These are phyloP conservation scores for Pythium utonaiense DNA, from an alignment of 352 stramenopile genomes.

Conservation along the genomic window DNA sequence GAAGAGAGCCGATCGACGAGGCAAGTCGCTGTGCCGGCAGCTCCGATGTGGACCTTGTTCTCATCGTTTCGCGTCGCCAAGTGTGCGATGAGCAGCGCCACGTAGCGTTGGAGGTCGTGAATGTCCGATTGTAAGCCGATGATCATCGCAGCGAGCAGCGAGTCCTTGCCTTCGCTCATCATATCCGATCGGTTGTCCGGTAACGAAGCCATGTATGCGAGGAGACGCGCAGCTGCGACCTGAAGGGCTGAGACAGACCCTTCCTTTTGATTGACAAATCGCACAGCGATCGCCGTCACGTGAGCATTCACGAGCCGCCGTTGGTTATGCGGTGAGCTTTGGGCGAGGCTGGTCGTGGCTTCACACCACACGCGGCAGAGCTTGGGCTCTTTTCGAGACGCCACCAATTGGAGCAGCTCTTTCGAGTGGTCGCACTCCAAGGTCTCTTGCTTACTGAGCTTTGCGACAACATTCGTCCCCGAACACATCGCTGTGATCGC, in stretches of 20 bases:
- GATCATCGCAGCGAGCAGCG: conserved; percentile 34
- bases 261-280: conserved; percentile 23
- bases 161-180: conserved; percentile 37
- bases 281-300: conserved; percentile 36
- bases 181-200: conserved; percentile 46
- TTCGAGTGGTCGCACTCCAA: conserved; percentile 48
- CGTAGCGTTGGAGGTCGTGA: conserved; percentile 55
- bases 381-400: conserved; percentile 17
- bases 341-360: conserved; percentile 37
- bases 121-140: conserved; percentile 44
- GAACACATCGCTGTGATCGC: conserved; percentile 47
- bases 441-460: conserved; percentile 51
- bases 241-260: conserved; percentile 24
- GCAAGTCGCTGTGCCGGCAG: conserved; percentile 33
- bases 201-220: conserved; percentile 43
- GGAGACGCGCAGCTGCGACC: conserved; percentile 31
- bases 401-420: conserved; percentile 34
- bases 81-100: conserved; percentile 51
- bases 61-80: conserved; percentile 53
- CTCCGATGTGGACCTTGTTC: conserved; percentile 62
- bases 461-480: conserved; percentile 27
- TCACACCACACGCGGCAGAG: conserved; percentile 47
- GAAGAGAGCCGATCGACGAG: conserved; percentile 65
- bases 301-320: conserved; percentile 22
- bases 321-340: conserved; percentile 49